Evolutionary conservation across 345 rosid species (phyloP).

Genomic region (Syzygium jambos): DNA sequence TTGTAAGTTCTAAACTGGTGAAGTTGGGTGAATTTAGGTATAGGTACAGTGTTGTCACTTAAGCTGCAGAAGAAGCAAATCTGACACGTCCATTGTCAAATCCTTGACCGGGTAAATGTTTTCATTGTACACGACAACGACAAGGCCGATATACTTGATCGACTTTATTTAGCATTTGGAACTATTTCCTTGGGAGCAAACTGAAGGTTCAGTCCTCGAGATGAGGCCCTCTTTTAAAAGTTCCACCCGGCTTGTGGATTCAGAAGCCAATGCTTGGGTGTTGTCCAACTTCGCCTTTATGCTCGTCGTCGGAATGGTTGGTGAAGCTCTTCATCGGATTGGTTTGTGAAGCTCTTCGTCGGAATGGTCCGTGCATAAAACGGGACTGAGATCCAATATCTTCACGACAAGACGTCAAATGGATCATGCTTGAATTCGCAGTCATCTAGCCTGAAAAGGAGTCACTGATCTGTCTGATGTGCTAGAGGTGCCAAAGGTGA

Average conservation of each 20-base stretch:
- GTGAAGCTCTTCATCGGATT: no score
- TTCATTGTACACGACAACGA: not conserved
- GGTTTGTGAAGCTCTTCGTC: no score
- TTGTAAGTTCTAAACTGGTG: not conserved
- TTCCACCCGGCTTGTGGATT: not conserved
- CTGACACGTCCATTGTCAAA: not conserved
- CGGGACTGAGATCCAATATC: not conserved
- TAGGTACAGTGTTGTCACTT: not conserved
- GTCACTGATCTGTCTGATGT: not conserved
- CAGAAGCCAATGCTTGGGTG: not conserved
- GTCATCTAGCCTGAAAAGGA: not conserved
- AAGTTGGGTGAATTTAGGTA: not conserved
- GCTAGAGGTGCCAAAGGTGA: not conserved
- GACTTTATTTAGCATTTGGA: not conserved
- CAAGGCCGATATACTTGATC: not conserved
- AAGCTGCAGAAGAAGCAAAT: not conserved
- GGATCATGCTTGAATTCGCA: not conserved
- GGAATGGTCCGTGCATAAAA: not conserved
- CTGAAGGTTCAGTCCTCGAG: not conserved
- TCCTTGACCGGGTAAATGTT: not conserved
- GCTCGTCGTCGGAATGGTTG: not conserved
- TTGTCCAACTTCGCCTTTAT: not conserved
- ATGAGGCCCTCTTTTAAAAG: not conserved
- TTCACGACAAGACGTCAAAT: not conserved
- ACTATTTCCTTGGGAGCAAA: not conserved